Evolutionary conservation across 2,329 filamentous ascomycete genomes (phyloP).

Genomic region (Clarireedia homoeocarpa): DNA sequence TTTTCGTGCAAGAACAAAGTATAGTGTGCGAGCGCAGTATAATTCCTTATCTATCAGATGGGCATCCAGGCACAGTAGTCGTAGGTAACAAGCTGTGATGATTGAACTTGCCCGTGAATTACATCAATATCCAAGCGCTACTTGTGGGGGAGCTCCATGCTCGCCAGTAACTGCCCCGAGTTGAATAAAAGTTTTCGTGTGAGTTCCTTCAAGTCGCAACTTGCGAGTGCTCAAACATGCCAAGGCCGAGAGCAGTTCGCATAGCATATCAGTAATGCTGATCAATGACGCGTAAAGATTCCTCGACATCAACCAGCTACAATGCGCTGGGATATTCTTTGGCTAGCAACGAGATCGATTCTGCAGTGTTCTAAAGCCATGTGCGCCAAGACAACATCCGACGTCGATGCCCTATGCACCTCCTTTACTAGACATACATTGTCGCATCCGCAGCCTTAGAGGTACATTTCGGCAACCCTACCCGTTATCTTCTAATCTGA

Average conservation of each 20-base stretch:
- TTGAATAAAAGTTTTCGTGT: not conserved
- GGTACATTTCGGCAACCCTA: not conserved
- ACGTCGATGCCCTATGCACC: not conserved
- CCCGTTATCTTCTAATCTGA: not conserved
- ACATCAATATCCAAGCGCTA: too few relatives aligned
- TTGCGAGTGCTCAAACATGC: too few relatives aligned
- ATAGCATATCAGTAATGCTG: too few relatives aligned
- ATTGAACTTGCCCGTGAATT: too few relatives aligned
- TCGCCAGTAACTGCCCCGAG: not conserved
- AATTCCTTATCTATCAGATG: too few relatives aligned
- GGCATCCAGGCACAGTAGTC: not conserved
- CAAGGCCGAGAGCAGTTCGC: too few relatives aligned
- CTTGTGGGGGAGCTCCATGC: not conserved
- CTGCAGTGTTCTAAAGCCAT: not conserved
- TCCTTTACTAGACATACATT: not conserved
- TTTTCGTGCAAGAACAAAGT: not conserved
- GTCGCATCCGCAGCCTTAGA: not conserved
- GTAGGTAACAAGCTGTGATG: too few relatives aligned
- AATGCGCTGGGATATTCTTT: not conserved
- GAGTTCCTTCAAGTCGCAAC: not conserved
- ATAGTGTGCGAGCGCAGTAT: too few relatives aligned
- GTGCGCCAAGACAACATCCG: not conserved
- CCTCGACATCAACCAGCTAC: not conserved
- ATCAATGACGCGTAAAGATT: not conserved
- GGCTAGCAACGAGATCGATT: not conserved